A percentile compares a stretch with the other conserved stretches of the same genome.
Conservation (phyloP, 129 eudicot genomes). For the Cynara cardunculus region DNA sequence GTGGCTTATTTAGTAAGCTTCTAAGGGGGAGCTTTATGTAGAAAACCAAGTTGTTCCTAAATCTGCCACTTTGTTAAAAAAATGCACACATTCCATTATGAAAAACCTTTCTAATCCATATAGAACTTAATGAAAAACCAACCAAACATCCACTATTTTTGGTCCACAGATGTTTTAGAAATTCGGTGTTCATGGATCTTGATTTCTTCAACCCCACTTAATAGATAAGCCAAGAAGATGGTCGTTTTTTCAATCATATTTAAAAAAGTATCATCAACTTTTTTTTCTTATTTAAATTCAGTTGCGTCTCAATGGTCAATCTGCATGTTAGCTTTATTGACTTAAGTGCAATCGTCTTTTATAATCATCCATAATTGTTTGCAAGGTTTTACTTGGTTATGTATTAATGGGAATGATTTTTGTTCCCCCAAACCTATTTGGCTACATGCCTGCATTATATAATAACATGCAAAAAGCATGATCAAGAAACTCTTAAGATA, state of each 20-base stretch:
- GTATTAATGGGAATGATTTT: not conserved
- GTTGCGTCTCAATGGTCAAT: not conserved
- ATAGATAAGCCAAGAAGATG: not conserved
- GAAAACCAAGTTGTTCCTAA: too few species aligned
- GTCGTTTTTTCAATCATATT: not conserved
- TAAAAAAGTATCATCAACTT: not conserved
- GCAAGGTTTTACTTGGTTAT: not conserved
- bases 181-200: not conserved
- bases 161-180: not conserved
- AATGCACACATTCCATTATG: too few species aligned
- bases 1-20: too few species aligned
- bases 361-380: not conserved
- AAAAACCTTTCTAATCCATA: too few species aligned
- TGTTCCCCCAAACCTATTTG: too few species aligned
- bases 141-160: not conserved
- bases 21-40: too few species aligned
- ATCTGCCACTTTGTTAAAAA: too few species aligned
- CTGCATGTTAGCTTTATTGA: not conserved
- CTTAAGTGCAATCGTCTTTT: not conserved
- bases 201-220: not conserved
- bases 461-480: too few species aligned
- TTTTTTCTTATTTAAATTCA: not conserved
- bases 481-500: not conserved
- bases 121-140: too few species aligned
- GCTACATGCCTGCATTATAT: too few species aligned